These are phyloP conservation scores for Sanghuangporus baumii DNA, from an alignment of 1,284 basidiomycete species.

Conservation along the genomic window DNA sequence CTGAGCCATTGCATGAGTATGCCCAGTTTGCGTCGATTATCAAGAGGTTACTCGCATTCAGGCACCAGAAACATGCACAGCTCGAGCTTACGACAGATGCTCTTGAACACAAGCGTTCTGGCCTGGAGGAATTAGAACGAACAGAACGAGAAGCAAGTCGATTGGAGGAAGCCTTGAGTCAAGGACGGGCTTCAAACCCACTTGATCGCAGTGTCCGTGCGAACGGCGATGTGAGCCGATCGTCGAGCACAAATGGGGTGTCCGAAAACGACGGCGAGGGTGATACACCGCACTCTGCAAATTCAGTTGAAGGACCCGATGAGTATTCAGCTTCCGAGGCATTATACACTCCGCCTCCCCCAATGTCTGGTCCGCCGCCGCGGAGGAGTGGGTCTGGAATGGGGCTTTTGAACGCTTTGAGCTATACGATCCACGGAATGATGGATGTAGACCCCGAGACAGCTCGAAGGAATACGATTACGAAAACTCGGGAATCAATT, in stretches of 20 bases:
- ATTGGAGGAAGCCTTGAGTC: conserved; percentile 80
- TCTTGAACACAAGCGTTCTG: conserved; percentile 82
- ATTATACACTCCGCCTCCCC: conserved; percentile 64
- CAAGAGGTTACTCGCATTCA: conserved; percentile 88
- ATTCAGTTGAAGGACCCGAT: conserved; percentile 20
- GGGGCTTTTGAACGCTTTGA: conserved; percentile 88
- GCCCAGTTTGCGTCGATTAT: conserved; percentile 93
- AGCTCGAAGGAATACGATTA: conserved; percentile 87
- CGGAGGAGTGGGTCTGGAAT: conserved; percentile 64
- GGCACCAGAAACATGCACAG: conserved; percentile 98
- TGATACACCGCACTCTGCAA: conserved; percentile 23
- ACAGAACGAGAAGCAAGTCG: conserved; percentile 88
- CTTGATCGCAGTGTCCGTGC: conserved; percentile 21
- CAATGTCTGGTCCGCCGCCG: conserved; percentile 61
- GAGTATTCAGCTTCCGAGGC: conserved; percentile 25
- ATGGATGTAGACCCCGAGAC: conserved; percentile 99
- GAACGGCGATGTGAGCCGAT: conserved; percentile 5
- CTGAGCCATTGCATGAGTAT: conserved; percentile 95
- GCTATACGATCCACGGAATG: conserved; percentile 93
- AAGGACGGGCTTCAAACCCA: conserved; percentile 37
- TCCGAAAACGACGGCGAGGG: conserved; percentile 1
- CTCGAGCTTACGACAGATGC: conserved; percentile 95
- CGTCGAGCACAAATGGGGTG: background rate
- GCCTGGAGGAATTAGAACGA: conserved; percentile 87
- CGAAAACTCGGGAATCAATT: conserved; percentile 91